Evolutionary conservation across 2,329 filamentous ascomycete species (phyloP).

Genomic region (Pyricularia pennisetigena): DNA sequence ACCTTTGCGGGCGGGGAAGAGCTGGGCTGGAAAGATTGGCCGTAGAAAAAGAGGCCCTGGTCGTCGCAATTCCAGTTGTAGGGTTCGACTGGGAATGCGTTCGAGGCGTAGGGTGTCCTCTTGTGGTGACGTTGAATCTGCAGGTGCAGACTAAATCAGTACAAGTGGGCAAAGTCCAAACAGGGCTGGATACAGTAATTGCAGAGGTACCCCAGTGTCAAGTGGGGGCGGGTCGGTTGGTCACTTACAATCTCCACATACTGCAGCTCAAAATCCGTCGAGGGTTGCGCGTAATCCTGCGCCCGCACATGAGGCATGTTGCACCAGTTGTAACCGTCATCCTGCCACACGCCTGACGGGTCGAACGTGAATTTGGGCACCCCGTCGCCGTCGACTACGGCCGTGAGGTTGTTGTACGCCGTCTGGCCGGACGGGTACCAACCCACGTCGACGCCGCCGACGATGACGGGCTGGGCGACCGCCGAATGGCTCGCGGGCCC

Average conservation of each 20-base stretch:
- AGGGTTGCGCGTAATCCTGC: slow-evolving; percentile 49
- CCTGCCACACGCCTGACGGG: slow-evolving; percentile 41
- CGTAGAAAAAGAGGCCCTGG: slow-evolving; percentile 60
- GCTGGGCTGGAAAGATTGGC: slow-evolving; percentile 22
- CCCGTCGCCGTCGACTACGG: slow-evolving; percentile 26
- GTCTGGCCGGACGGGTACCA: slow-evolving; percentile 18
- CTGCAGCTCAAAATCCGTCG: slow-evolving; percentile 49
- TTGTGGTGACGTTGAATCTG: slow-evolving; percentile 78
- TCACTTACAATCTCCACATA: slow-evolving; percentile 65
- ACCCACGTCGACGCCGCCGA: slow-evolving; percentile 10
- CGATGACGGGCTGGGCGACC: not conserved
- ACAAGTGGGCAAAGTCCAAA: not conserved
- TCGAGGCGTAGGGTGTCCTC: slow-evolving; percentile 68
- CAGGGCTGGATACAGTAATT: not conserved
- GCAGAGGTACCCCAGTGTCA: not conserved
- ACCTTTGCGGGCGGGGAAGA: slow-evolving; percentile 33
- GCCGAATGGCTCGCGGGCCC: not conserved
- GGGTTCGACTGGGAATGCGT: slow-evolving; percentile 64
- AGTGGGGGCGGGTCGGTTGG: too few species aligned
- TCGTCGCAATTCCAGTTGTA: slow-evolving; percentile 67
- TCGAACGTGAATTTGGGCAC: slow-evolving; percentile 69
- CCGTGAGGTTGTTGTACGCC: slow-evolving; percentile 20
- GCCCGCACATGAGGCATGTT: slow-evolving; percentile 79
- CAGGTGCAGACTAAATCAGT: not conserved
- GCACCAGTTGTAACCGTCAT: slow-evolving; percentile 69